phyloP scores from a whole-genome alignment of 345 rosid genomes.

The Draba incana region DNA sequence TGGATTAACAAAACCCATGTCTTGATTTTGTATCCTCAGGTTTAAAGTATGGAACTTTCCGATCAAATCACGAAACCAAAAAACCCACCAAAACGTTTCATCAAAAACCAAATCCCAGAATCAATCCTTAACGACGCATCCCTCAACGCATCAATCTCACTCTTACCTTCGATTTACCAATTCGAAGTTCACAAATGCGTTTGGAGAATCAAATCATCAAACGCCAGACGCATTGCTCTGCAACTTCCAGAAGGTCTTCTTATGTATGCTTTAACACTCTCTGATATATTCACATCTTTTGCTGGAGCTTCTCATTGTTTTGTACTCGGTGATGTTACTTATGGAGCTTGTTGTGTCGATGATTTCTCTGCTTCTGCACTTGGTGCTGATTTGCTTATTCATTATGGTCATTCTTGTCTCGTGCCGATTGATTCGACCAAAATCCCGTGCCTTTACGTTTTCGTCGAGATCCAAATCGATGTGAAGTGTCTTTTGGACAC shows the following conservation, averaged over 20 bases:
- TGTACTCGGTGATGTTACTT: slow-evolving; percentile 86
- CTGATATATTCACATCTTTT: slow-evolving; percentile 79
- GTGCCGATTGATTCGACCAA: slow-evolving; percentile 79
- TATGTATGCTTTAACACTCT: slow-evolving; percentile 83
- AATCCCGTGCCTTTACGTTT: slow-evolving; percentile 88
- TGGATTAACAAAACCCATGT: not conserved
- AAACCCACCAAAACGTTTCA: slow-evolving; percentile 78
- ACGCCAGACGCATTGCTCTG: slow-evolving; percentile 74
- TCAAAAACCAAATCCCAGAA: slow-evolving; percentile 85
- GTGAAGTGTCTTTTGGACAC: slow-evolving; percentile 59
- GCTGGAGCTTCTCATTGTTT: slow-evolving; percentile 73
- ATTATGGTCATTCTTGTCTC: slow-evolving; percentile 91
- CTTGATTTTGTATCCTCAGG: not conserved
- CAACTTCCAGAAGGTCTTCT: slow-evolving; percentile 94
- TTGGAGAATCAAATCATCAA: slow-evolving; percentile 65
- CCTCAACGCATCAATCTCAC: slow-evolving; percentile 77
- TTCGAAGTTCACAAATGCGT: slow-evolving; percentile 90
- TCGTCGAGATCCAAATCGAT: slow-evolving; percentile 83
- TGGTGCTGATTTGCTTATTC: slow-evolving; percentile 80
- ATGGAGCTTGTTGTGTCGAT: slow-evolving; percentile 93
- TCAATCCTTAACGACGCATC: slow-evolving; percentile 69
- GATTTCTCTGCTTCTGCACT: slow-evolving; percentile 79
- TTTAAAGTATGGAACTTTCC: slow-evolving; percentile 33
- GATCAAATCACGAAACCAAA: slow-evolving; percentile 38
- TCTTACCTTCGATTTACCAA: slow-evolving; percentile 78